Evolutionary conservation across 2,329 filamentous ascomycete genomes (phyloP).

Genomic region (Ciborinia camelliae): DNA sequence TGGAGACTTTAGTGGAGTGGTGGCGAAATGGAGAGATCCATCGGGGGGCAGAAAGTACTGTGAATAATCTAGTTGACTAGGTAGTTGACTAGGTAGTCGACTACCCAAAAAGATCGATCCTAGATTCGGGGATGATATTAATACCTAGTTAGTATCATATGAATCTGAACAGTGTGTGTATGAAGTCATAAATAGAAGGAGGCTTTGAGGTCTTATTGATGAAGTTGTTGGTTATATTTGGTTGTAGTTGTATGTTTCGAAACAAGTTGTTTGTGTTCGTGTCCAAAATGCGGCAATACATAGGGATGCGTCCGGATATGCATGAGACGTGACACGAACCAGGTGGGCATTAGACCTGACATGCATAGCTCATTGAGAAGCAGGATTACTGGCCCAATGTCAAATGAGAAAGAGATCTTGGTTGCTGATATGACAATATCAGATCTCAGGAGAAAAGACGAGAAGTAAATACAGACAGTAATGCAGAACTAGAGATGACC

Average conservation of each 20-base stretch:
- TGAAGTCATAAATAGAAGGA: background rate
- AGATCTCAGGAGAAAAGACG: background rate
- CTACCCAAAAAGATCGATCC: too few species aligned
- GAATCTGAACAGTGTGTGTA: background rate
- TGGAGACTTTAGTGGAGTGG: background rate
- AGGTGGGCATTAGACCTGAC: background rate
- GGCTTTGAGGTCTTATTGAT: background rate
- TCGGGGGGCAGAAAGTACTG: background rate
- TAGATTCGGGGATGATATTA: background rate
- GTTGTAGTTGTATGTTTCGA: background rate
- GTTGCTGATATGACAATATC: background rate
- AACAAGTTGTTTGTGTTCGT: too few species aligned
- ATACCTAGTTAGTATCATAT: too few species aligned
- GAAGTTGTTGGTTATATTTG: background rate
- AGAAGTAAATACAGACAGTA: background rate
- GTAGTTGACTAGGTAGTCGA: background rate
- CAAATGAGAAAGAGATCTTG: background rate
- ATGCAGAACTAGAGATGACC: background rate
- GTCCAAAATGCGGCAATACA: background rate
- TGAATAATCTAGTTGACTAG: too few species aligned
- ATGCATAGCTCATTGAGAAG: background rate
- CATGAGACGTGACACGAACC: too few species aligned
- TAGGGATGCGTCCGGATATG: background rate
- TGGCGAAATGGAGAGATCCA: background rate
- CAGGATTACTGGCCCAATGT: background rate